Evolutionary conservation across 2,329 filamentous ascomycete genomes (phyloP), one percentile per base, ranked within the genome.

Genomic region (Penicillium sp.): DNA sequence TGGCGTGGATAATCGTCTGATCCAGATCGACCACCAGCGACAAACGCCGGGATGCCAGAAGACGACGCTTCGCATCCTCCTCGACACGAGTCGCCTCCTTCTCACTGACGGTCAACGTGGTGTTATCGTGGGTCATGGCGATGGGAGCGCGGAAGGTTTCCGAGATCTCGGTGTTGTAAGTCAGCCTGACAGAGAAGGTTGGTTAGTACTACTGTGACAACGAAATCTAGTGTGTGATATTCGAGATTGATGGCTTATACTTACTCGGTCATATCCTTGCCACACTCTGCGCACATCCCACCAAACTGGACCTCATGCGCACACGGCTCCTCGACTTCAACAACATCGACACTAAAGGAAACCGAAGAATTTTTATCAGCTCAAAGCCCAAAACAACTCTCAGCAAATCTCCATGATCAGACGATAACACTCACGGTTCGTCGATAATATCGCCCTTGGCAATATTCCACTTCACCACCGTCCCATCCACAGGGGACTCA

Each of bases 1-100:
- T 96, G 28, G 95, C 95, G 76, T 99, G 95, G 67, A 99, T 99
- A 70, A 99, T 95, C 58, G 95, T 99, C 80, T 98, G 94, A 74
- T 99, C 95, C 56, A 99, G 83, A 82, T 99, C 95, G 68, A 99
- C 95, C 28, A 99, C 95, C 47, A 99, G 83, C 48, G 91, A 96
- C 47, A 99, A 84, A 79, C 96, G 96, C 67, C 90, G 87, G 62
- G 90, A 86, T 60, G 88, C 84, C 45, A 99, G 81, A 43, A 99
- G 82, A 20, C 94, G 88, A 61, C 88, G 86, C 79, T 97, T 96
- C 14, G 92, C 85, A 68, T 96, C 90, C 72, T 93, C 88, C 76
- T 98, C 94, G 58, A 91, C 89, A 65, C 87, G 88, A 51, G 86
- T 86, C 14, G 95, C 95, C 72, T 96, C 91, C 60, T 85, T 84